Base-by-base conservation (phyloP, 495 filamentous ascomycete species). In the Letharia lupina region DNA sequence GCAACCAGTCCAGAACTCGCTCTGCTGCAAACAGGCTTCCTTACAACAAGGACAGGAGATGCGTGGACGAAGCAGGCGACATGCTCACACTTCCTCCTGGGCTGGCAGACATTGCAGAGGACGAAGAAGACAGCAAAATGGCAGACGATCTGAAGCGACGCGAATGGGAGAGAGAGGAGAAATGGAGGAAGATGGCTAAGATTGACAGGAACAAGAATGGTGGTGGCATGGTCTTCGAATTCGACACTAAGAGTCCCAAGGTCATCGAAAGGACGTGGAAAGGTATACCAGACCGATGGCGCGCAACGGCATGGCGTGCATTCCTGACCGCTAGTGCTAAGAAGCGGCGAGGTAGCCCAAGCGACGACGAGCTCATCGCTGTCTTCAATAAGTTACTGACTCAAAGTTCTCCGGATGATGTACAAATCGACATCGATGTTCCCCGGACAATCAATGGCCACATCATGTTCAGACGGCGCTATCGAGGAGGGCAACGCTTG, bases 381-480 rank as follows among this genome's bases (percentile, higher is more conserved):
- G 82, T 82, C 20, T 90, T 87, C 75, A 80, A 89, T 69, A 83
- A 87, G 63, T 83, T 91, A 40, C 85, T 91, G 64, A 80, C 87
- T 12, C 75, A 86, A 56, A 84, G 84, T 45, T 96, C 89, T 9
- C 86, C 91, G 0, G 94, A 99, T 72, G 94, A 99, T 73, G 88
- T 93, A 11, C 94, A 99, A 73, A 99, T 99, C 69, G 94, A 99
- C 75, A 86, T 96, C 37, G 94, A 99, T 72, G 93, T 99, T 50
- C 94, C 94, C 0, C 86, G 94, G 59, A 99, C 94, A 11, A 96
- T 99, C 73, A 93, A 86, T 72, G 87, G 89, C 68, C 94, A 99
- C 75, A 93, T 99, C 72, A 96, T 99, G 95, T 99, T 99, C 73
- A 86, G 94, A 33, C 83, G 86, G 63, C 82, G 95, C 41, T 99